A percentile compares a stretch with the other conserved stretches of the same genome.
Evolutionary conservation across 192 early-diverging fungal species (phyloP).

Genomic region (Podila clonocystis): DNA sequence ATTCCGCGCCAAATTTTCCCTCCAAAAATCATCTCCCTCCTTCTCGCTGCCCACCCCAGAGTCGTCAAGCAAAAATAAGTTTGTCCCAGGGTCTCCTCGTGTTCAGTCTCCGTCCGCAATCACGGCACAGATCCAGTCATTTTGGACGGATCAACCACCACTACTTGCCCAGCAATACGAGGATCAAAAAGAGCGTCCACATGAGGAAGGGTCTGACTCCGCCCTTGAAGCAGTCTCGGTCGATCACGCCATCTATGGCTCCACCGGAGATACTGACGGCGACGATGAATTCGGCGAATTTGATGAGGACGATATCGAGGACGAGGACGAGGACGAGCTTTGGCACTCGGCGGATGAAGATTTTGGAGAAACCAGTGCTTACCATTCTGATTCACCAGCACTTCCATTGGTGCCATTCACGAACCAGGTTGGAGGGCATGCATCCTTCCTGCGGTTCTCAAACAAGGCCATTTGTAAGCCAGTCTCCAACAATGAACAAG

Average conservation of each 20-base stretch:
- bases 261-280: neutral
- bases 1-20: slow-evolving; percentile 32
- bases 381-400: slow-evolving; percentile 63
- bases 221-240: neutral
- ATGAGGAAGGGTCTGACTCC: neutral
- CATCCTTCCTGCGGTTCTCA: slow-evolving; percentile 94
- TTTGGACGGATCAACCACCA: slow-evolving; percentile 16
- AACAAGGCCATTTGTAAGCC: slow-evolving; percentile 98
- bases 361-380: slow-evolving; percentile 47
- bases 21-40: slow-evolving; percentile 27
- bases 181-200: neutral
- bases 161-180: neutral
- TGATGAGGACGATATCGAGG: slow-evolving; percentile 16
- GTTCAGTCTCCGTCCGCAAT: slow-evolving; percentile 41
- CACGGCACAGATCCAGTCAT: slow-evolving; percentile 38
- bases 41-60: slow-evolving; percentile 38
- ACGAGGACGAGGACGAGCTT: slow-evolving; percentile 29
- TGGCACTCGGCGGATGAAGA: slow-evolving; percentile 50
- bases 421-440: slow-evolving; percentile 98
- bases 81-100: slow-evolving; percentile 28
- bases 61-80: slow-evolving; percentile 25
- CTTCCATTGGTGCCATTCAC: slow-evolving; percentile 79
- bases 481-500: slow-evolving; percentile 80
- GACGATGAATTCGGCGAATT: neutral
- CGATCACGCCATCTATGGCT: slow-evolving; percentile 6